Evolutionary conservation across 306 rosid species (phyloP).

Genomic region (Ochetophila trinervis): DNA sequence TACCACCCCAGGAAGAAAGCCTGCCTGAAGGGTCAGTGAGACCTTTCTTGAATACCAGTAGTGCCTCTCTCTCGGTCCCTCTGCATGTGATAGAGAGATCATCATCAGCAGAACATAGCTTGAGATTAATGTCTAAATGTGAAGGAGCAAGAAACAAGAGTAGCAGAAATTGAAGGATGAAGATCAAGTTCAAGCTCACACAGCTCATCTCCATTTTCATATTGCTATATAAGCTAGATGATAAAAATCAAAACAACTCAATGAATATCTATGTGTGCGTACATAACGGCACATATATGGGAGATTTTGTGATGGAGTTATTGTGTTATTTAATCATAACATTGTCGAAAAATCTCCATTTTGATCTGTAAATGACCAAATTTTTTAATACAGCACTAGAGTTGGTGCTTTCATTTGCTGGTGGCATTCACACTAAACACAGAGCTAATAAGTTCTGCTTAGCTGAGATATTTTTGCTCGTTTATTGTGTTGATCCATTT

Average conservation of each 20-base stretch:
- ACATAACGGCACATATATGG: background rate
- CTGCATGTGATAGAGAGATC: background rate
- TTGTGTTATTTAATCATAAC: background rate
- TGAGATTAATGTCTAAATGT: background rate
- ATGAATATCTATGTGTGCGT: background rate
- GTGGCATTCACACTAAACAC: background rate
- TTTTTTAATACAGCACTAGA: background rate
- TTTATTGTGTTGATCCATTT: too few relatives aligned
- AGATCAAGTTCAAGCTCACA: background rate
- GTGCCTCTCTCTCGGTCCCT: conserved; percentile 20
- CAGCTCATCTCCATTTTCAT: background rate
- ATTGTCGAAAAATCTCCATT: background rate
- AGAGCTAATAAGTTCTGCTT: too few relatives aligned
- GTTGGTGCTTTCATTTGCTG: background rate
- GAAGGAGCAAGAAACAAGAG: background rate
- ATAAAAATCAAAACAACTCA: background rate
- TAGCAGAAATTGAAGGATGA: background rate
- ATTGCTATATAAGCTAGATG: background rate
- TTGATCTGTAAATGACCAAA: background rate
- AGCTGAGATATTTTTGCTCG: too few relatives aligned
- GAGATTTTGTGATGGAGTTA: background rate
- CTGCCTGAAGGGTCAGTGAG: conserved; percentile 14
- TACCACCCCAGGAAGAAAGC: conserved; percentile 31
- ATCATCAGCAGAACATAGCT: background rate
- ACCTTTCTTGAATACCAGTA: conserved; percentile 10